A percentile compares a stretch with the other conserved stretches of the same genome.
Evolutionary conservation across 1,284 basidiomycete species (phyloP).

Genomic region (Psilocybe mexicana): DNA sequence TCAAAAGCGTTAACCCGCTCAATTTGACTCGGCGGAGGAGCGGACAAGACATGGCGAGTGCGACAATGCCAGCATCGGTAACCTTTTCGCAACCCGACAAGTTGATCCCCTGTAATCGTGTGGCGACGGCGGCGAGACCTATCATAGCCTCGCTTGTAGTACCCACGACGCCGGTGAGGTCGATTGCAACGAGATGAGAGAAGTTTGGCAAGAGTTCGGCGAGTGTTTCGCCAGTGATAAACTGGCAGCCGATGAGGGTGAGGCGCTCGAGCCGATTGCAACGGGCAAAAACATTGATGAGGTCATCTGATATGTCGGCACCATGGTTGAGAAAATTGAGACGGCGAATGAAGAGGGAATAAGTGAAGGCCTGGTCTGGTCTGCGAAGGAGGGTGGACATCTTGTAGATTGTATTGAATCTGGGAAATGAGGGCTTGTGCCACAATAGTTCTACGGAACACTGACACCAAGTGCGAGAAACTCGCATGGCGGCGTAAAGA

Average conservation of each 20-base stretch:
- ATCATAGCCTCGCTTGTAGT: conserved; percentile 74
- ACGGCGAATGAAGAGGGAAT: conserved; percentile 86
- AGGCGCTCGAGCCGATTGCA: conserved; percentile 91
- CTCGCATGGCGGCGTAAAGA: conserved; percentile 76
- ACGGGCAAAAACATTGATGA: conserved; percentile 72
- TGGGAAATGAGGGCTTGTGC: conserved; percentile 85
- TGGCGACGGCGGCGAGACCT: conserved; percentile 71
- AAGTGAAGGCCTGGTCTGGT: conserved; percentile 79
- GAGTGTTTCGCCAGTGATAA: conserved; percentile 72
- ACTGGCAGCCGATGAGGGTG: conserved; percentile 84
- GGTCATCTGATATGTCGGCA: conserved; percentile 74
- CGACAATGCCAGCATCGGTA: conserved; percentile 77
- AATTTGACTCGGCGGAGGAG: conserved; percentile 89
- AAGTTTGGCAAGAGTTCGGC: conserved; percentile 69
- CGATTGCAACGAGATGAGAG: conserved; percentile 83
- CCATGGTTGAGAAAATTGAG: conserved; percentile 87
- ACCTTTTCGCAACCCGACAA: conserved; percentile 83
- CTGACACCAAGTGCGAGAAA: conserved; percentile 93
- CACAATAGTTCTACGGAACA: conserved; percentile 95
- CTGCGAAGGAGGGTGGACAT: conserved; percentile 70
- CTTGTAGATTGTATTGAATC: conserved; percentile 72
- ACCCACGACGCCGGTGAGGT: conserved; percentile 76
- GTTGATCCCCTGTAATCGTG: conserved; percentile 90
- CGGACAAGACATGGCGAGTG: conserved; percentile 75
- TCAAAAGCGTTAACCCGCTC: conserved; percentile 73